phyloP scores from a whole-genome alignment of 1,284 basidiomycete species.

The Entoloma clypeatum region DNA sequence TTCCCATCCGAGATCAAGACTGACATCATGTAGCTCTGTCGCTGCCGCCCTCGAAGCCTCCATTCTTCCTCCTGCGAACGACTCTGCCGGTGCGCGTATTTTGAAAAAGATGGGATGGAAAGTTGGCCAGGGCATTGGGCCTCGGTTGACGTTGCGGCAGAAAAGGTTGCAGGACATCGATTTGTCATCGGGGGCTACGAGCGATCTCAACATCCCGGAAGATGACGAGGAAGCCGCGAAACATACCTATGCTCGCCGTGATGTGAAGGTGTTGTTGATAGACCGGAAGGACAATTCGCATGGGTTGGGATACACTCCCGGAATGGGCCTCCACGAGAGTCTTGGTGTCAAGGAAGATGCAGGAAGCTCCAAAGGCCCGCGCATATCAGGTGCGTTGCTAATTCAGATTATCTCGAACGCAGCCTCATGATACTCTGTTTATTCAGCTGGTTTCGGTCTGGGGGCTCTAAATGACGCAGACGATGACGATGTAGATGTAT shows the following conservation, averaged over 20 bases:
- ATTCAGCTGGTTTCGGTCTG: constrained; percentile 74
- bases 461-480: constrained; percentile 86
- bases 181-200: constrained; percentile 29
- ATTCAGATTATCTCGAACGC: background rate
- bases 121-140: constrained; percentile 89
- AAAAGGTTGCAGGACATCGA: constrained; percentile 67
- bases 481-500: constrained; percentile 86
- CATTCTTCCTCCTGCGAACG: constrained; percentile 58
- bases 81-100: constrained; percentile 77
- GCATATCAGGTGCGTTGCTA: constrained; percentile 52
- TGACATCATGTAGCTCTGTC: constrained; percentile 46
- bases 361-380: constrained; percentile 42
- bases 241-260: constrained; percentile 83
- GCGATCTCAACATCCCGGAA: constrained; percentile 43
- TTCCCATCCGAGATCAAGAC: constrained; percentile 2
- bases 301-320: constrained; percentile 77
- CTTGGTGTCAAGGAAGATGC: constrained; percentile 34
- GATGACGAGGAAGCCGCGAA: constrained; percentile 78
- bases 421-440: constrained; percentile 6
- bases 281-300: constrained; percentile 70
- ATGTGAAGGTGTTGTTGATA: constrained; percentile 63
- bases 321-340: constrained; percentile 60
- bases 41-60: constrained; percentile 56
- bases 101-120: constrained; percentile 96
- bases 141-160: constrained; percentile 78